A percentile compares a stretch with the other conserved stretches of the same genome.
Conservation (phyloP, 495 filamentous ascomycete species). For the Lasiosphaeris hirsuta region DNA sequence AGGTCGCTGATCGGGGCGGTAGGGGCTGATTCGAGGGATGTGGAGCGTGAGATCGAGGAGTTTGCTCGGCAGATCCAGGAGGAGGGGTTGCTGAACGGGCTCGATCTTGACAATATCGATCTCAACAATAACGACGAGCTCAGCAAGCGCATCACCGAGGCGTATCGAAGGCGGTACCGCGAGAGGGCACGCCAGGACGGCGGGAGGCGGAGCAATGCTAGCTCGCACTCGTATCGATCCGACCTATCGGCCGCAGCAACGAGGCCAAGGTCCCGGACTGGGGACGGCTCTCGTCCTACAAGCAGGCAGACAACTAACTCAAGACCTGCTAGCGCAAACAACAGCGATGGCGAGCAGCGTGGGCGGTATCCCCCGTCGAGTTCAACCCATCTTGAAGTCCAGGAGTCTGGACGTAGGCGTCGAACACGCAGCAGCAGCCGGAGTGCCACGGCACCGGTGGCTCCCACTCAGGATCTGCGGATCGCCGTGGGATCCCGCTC, state of each 20-base stretch:
- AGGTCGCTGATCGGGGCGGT: constrained; percentile 75
- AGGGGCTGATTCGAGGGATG: constrained; percentile 66
- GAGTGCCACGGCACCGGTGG: constrained; percentile 42
- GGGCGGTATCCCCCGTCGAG: constrained; percentile 45
- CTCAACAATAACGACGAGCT: constrained; percentile 77
- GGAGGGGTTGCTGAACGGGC: constrained; percentile 79
- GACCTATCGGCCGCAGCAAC: constrained; percentile 19
- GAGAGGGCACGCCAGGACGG: constrained; percentile 40
- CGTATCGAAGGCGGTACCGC: constrained; percentile 69
- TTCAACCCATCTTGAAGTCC: constrained; percentile 43
- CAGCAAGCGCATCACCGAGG: constrained; percentile 82
- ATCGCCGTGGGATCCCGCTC: constrained; percentile 44
- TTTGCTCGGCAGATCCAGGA: constrained; percentile 85
- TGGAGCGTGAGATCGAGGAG: constrained; percentile 70
- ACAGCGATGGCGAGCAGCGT: constrained; percentile 33
- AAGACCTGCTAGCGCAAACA: constrained; percentile 37
- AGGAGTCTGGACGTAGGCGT: constrained; percentile 39
- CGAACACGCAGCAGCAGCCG: constrained; percentile 41
- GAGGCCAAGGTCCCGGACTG: constrained; percentile 26
- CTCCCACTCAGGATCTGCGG: constrained; percentile 38
- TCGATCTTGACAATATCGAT: constrained; percentile 79
- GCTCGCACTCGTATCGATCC: constrained; percentile 30
- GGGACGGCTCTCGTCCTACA: constrained; percentile 30
- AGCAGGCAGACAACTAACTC: constrained; percentile 31
- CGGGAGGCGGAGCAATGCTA: constrained; percentile 42